These are phyloP conservation scores for Oryza brachyantha DNA, from an alignment of 176 grass and related monocot species.

Conservation along the genomic window DNA sequence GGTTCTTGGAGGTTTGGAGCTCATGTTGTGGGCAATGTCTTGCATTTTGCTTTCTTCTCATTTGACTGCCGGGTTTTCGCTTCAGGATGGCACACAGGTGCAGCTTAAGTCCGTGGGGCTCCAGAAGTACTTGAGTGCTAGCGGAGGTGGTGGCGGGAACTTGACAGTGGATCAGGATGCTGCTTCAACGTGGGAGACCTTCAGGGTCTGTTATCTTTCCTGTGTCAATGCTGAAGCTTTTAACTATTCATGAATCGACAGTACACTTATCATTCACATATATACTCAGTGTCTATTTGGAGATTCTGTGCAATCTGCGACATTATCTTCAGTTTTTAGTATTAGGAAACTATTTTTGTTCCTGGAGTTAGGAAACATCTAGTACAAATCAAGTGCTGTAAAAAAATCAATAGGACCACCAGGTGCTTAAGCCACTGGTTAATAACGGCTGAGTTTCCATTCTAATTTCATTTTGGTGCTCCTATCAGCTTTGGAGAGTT, in stretches of 20 bases:
- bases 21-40: background rate
- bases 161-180: constrained; percentile 54
- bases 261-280: background rate
- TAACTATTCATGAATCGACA: background rate
- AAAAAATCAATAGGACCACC: background rate
- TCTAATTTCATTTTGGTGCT: constrained; percentile 12
- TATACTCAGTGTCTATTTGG: background rate
- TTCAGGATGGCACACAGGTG: constrained; percentile 78
- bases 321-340: background rate
- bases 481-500: constrained; percentile 73
- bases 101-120: constrained; percentile 74
- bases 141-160: constrained; percentile 39
- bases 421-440: background rate
- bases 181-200: constrained; percentile 79
- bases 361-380: background rate
- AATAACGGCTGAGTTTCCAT: background rate
- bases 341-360: background rate
- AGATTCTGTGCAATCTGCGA: background rate
- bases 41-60: background rate
- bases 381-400: background rate
- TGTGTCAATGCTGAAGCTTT: background rate
- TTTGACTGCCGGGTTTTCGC: background rate
- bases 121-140: constrained; percentile 65
- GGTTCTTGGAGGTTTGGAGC: background rate
- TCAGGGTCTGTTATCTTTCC: constrained; percentile 50